These are phyloP conservation scores for Diaporthe citrichinensis DNA, from an alignment of 2,329 filamentous ascomycete genomes.

Conservation along the genomic window DNA sequence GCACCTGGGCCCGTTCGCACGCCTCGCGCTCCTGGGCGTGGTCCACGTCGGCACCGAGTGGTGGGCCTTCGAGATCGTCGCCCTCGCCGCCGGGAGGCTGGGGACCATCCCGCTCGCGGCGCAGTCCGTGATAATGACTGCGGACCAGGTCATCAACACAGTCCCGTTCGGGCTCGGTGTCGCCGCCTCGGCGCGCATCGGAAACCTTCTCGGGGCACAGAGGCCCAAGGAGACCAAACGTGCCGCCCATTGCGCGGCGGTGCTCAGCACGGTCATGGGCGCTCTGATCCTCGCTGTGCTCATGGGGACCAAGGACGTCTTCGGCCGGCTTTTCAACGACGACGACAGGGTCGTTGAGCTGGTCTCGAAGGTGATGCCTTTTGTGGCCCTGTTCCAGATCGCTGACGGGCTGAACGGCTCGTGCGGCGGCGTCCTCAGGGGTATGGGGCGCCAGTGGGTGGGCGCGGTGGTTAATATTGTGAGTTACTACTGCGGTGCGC, in stretches of 20 bases:
- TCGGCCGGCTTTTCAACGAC: conserved; percentile 86
- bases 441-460: conserved; percentile 89
- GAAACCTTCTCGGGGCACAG: conserved; percentile 82
- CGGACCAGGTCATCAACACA: conserved; percentile 87
- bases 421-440: conserved; percentile 84
- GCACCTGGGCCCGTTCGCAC: conserved; percentile 79
- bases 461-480: conserved; percentile 86
- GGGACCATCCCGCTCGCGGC: conserved; percentile 86
- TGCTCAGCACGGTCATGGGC: conserved; percentile 80
- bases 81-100: conserved; percentile 83
- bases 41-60: conserved; percentile 91
- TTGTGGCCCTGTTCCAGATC: conserved; percentile 90
- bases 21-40: conserved; percentile 81
- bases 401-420: conserved; percentile 89
- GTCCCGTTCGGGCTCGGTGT: conserved; percentile 91
- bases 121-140: conserved; percentile 91
- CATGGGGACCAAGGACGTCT: conserved; percentile 79
- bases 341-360: conserved; percentile 79
- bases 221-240: conserved; percentile 76
- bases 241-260: conserved; percentile 81
- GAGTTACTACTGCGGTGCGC: conserved; percentile 86
- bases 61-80: conserved; percentile 96
- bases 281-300: conserved; percentile 76
- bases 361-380: conserved; percentile 85
- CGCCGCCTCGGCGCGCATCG: conserved; percentile 82